Evolutionary conservation across 2,329 filamentous ascomycete genomes (phyloP), one percentile per base, ranked within the genome.

Genomic region (Incumbomyces delicatus): DNA sequence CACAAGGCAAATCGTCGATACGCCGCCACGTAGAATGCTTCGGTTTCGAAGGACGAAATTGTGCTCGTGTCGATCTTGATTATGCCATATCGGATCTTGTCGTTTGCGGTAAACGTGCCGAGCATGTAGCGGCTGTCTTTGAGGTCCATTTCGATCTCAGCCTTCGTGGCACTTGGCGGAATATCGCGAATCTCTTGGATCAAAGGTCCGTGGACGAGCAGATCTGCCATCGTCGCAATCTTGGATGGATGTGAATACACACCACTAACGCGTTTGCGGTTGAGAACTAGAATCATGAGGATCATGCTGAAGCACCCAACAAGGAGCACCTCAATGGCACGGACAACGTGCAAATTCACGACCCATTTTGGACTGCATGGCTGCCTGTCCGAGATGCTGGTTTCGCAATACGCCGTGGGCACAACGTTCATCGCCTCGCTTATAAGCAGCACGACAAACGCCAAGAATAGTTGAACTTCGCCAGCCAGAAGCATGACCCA

Each of bases 351-450:
- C 6, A 51, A 13, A 20, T 49, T 48, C 29, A 53, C 20, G 5
- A 49, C 42, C 50, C 50, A 51, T n/a, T 39, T 43, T 4, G 50
- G 48, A 36, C 38, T 46, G 36, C 50, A 53, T 4, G 35, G 34
- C 27, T 46, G 38, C 11, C 10, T 10, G 16, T 30, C 42, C 12
- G 13, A 20, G 20, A 22, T 10, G 13, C 5, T 14, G 11, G 30
- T 44, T 17, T 38, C 27, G 37, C 50, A 52, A 30, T 30, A 29
- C 2, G 18, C 39, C 8, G 34, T 46, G 8, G 50, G 38, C 14
- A 36, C 40, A 14, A 50, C 38, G 18, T 44, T 48, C 10, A 50
- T 42, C 6, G 32, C 20, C 29, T 48, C 44, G 10, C 39, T 38
- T 7, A 35, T 43, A 11, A 53, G 30, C 3, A 48, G 12, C 4